Evolutionary conservation across 768 basidiomycete genomes (phyloP), one percentile per base, ranked within the genome.

Genomic region (Mrakia blollopis): DNA sequence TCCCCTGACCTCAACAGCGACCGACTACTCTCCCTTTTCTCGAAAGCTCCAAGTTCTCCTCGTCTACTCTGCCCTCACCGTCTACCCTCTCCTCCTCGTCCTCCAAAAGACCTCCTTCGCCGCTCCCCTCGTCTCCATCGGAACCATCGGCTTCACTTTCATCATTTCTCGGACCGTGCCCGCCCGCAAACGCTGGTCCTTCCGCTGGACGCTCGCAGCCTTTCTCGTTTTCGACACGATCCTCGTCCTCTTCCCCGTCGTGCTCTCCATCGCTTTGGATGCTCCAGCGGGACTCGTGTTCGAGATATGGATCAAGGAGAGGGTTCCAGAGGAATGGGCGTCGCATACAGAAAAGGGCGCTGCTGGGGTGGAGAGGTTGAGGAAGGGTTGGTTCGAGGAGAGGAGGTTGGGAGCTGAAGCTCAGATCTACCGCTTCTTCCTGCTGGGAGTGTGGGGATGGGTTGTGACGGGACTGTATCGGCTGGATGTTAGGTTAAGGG

Each of bases 11-110:
- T n/a, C n/a, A n/a, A n/a, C n/a, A n/a, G n/a, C n/a, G n/a, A n/a
- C n/a, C n/a, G 3, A 52, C 4, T 4, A 16, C 50, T 52, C 39
- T 11, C 39, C 9, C 23, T 52, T 52, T 23, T 16, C 23, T 16
- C 4, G 5, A n/a, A 28, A 28, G 3, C n/a, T 57, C 23, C 57
- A 57, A 57, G n/a, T n/a, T 11, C 23, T 57, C 28, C 0, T 57
- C 57, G 6, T 57, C 57, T 57, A 1, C 57, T 57, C 57, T n/a
- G n/a, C 57, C 57, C 28, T n/a, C 57, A n/a, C 57, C 57, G 13
- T 57, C 25, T 57, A 57, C 57, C 57, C 57, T 57, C 57, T 57
- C 57, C n/a, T 57, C 25, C 57, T 57, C 57, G n/a, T 57, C 57
- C 57, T 57, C 57, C 57, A n/a, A 28, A 5, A 5, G n/a, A 57